Percentiles rank a stretch among this genome's conserved stretches.
Conservation (phyloP, 2,329 filamentous ascomycete genomes). For the Tolypocladium album region DNA sequence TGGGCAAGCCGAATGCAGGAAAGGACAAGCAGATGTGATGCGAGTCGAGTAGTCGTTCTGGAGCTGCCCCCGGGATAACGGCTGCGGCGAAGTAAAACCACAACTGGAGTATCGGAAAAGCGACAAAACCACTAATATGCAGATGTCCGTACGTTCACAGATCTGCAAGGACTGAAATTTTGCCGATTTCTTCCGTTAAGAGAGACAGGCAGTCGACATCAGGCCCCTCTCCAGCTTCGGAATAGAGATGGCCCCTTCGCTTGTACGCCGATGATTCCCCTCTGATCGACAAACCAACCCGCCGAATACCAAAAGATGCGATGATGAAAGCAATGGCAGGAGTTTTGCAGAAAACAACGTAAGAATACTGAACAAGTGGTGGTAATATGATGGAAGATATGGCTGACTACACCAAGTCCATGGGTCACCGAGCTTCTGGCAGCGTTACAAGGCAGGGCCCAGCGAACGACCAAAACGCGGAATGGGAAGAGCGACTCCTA, state of each 20-base stretch:
- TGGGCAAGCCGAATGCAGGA: neutral
- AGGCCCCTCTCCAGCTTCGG: too few species aligned
- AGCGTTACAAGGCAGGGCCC: neutral
- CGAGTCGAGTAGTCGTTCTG: neutral
- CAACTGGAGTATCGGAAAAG: neutral
- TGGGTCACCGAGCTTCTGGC: neutral
- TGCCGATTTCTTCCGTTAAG: too few species aligned
- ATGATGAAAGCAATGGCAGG: neutral
- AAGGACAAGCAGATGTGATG: neutral
- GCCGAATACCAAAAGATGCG: neutral
- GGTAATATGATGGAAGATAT: neutral
- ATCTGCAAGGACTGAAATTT: neutral
- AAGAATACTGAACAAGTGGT: constrained; percentile 1
- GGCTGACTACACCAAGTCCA: neutral
- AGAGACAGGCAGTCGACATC: neutral
- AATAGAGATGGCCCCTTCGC: neutral
- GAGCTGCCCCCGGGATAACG: neutral
- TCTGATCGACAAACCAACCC: neutral
- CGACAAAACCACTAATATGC: neutral
- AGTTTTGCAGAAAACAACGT: neutral
- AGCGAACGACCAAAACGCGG: neutral
- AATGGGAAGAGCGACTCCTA: neutral
- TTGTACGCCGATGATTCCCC: neutral
- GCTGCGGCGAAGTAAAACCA: neutral
- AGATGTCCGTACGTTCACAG: neutral